Evolutionary conservation across 2,329 filamentous ascomycete species (phyloP), one percentile per base, ranked within the genome.

Genomic region (Alternaria sp.): DNA sequence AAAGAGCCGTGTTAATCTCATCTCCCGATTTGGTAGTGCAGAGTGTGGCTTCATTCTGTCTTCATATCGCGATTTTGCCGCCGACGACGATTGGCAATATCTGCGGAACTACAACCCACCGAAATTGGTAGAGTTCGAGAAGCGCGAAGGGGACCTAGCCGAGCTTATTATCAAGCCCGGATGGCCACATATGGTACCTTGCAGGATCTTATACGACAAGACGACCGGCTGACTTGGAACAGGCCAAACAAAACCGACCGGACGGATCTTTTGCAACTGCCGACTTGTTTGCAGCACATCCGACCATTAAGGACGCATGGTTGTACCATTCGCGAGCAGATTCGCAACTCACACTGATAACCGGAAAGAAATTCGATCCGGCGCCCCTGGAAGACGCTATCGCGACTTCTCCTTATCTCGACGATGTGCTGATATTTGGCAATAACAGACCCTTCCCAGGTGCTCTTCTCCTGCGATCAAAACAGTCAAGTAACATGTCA

Each of bases 351-450:
- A 87, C 86, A 0, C 81, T 91, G 5, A 80, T 87, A 10, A 91
- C 88, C 7, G 89, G 89, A 3, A 90, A 91, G 80, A 91, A 91
- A 68, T 90, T 91, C 63, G 88, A 91, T 67, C 89, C 89, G 1
- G 84, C 86, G 2, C 86, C 86, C 0, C 74, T 91, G 4, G 89
- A 91, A 73, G 85, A 83, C 3, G 82, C 81, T 0, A 83, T 91
- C 5, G 75, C 83, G 1, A 80, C 83, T 1, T 83, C 82, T 0
- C 67, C 75, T 2, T 26, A 84, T 1, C 68, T 90, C 0, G 73
- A 80, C 3, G 88, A 90, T 60, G 85, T 85, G 0, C 76, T 91
- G 21, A 83, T 91, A 10, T 90, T 91, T 69, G 89, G 89, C 0
- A 84, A 84, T n/a, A 85, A 84, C 0, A 79, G 78, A 57, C 82